A percentile compares a stretch with the other conserved stretches of the same genome.
Conservation (phyloP, 2,329 filamentous ascomycete species). For the Sporothrix luriei region DNA sequence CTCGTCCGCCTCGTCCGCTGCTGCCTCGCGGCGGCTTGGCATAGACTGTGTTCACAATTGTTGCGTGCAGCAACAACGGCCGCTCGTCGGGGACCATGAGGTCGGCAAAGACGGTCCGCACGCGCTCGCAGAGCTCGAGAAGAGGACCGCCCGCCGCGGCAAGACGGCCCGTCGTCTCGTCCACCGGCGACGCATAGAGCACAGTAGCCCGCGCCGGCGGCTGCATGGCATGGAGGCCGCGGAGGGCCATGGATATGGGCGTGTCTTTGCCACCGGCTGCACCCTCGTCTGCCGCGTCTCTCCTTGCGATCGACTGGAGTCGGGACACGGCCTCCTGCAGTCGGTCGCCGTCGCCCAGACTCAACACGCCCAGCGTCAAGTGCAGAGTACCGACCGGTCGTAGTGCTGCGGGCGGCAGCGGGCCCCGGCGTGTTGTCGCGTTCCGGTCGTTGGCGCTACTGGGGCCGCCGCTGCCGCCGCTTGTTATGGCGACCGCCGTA, state of each 20-base stretch:
- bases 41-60: slow-evolving; percentile 84
- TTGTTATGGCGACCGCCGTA: slow-evolving; percentile 27
- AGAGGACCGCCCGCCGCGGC: slow-evolving; percentile 53
- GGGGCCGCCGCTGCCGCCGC: slow-evolving; percentile 42
- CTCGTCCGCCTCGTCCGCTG: slow-evolving; percentile 36
- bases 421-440: slow-evolving; percentile 13
- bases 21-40: slow-evolving; percentile 47
- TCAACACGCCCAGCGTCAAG: slow-evolving; percentile 85
- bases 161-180: slow-evolving; percentile 52
- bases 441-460: slow-evolving; percentile 37
- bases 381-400: slow-evolving; percentile 80
- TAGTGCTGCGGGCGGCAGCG: slow-evolving; percentile 67
- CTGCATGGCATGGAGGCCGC: slow-evolving; percentile 65
- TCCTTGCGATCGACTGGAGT: slow-evolving; percentile 45
- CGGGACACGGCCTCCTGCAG: slow-evolving; percentile 49
- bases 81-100: slow-evolving; percentile 62
- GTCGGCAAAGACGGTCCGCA: slow-evolving; percentile 58
- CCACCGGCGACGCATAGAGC: slow-evolving; percentile 65
- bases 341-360: slow-evolving; percentile 54
- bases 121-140: slow-evolving; percentile 58
- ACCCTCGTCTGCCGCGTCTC: no score
- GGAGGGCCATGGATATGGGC: slow-evolving; percentile 51
- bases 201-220: slow-evolving; percentile 56
- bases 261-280: neutral
- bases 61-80: slow-evolving; percentile 77